These are phyloP conservation scores for Ophiostoma montium DNA, from an alignment of 2,329 filamentous ascomycete genomes.

Conservation along the genomic window DNA sequence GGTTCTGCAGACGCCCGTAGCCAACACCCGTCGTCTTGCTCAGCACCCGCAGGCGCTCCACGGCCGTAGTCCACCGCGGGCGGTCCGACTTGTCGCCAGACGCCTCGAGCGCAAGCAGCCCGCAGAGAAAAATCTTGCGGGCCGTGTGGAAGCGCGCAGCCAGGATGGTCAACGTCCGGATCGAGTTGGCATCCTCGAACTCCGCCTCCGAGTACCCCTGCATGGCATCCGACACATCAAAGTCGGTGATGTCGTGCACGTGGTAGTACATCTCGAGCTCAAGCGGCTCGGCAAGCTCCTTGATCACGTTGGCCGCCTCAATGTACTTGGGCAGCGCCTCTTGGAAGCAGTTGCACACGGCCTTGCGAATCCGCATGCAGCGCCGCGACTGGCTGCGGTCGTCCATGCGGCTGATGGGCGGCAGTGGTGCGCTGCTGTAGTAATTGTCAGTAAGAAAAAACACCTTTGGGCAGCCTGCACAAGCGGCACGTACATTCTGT, in stretches of 20 bases:
- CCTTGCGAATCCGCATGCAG: conserved; percentile 65
- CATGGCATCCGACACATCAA: conserved; percentile 58
- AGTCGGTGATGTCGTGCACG: conserved; percentile 65
- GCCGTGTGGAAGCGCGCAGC: conserved; percentile 68
- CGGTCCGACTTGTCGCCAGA: conserved; percentile 66
- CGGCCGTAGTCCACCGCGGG: conserved; percentile 61
- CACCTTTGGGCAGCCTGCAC: too few relatives aligned
- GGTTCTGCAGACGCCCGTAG: conserved; percentile 50
- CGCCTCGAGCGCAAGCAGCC: conserved; percentile 75
- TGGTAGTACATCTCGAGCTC: conserved; percentile 90
- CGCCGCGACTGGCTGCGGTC: conserved; percentile 65
- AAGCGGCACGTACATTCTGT: conserved; percentile 51
- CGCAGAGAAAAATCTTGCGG: conserved; percentile 76
- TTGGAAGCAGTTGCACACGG: conserved; percentile 55
- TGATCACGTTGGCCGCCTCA: conserved; percentile 53
- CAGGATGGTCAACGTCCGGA: conserved; percentile 67
- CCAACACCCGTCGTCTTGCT: conserved; percentile 46
- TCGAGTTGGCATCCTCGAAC: conserved; percentile 62
- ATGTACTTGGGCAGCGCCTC: conserved; percentile 59
- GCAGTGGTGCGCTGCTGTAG: conserved; percentile 66
- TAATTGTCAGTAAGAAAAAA: too few relatives aligned
- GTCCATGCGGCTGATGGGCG: conserved; percentile 84
- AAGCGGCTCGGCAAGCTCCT: conserved; percentile 59
- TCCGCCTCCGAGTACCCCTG: conserved; percentile 47
- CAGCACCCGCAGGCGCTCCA: conserved; percentile 57